Percentiles rank a stretch among this genome's conserved stretches.
These are phyloP conservation scores for Maudiozyma serrabonitensis DNA, from an alignment of 805 yeast species.

Conservation along the genomic window DNA sequence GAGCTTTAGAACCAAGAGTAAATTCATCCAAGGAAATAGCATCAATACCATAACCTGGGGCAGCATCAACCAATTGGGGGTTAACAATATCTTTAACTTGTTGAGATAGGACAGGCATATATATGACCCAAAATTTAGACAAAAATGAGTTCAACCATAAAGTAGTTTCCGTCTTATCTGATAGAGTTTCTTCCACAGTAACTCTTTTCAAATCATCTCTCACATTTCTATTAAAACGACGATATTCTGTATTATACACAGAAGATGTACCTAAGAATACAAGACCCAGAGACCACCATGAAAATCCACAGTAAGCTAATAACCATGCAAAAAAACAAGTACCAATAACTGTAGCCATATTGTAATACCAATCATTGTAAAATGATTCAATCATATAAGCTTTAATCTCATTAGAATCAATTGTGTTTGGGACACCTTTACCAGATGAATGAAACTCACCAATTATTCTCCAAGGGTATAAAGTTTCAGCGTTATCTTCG, in stretches of 20 bases:
- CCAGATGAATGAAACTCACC: conserved; percentile 23
- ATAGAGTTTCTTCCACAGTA: conserved; percentile 53
- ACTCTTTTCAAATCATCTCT: conserved; percentile 69
- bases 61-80: conserved; percentile 54
- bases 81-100: conserved; percentile 65
- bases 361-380: conserved; percentile 65
- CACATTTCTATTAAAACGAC: conserved; percentile 64
- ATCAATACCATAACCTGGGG: conserved; percentile 79
- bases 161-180: conserved; percentile 60
- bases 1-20: conserved; percentile 74
- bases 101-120: conserved; percentile 77
- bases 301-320: conserved; percentile 52
- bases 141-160: conserved; percentile 72
- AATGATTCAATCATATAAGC: conserved; percentile 59
- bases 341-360: conserved; percentile 52
- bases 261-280: conserved; percentile 54
- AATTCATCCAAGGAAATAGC: conserved; percentile 64
- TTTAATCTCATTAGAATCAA: conserved; percentile 34
- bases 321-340: conserved; percentile 67
- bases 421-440: conserved; percentile 7
- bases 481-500: conserved; percentile 8
- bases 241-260: conserved; percentile 60
- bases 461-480: conserved; percentile 32
- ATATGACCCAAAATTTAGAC: conserved; percentile 78
- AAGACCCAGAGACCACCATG: conserved; percentile 51